phyloP scores from a whole-genome alignment of 176 grass and related monocot species.

The Thalia dealbata region DNA sequence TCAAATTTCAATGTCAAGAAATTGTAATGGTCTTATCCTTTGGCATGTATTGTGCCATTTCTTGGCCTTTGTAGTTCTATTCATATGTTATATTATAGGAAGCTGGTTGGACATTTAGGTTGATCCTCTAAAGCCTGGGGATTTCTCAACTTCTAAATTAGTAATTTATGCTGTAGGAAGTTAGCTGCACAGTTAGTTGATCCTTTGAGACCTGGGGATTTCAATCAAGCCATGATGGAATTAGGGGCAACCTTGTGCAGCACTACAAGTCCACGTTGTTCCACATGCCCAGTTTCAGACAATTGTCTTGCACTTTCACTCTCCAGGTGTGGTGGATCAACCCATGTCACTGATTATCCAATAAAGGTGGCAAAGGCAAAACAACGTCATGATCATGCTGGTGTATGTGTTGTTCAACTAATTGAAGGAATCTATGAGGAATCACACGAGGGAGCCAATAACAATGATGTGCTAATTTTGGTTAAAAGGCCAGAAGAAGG shows the following conservation, averaged over 20 bases:
- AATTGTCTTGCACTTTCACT: conserved; percentile 52
- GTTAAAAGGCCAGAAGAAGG: conserved; percentile 76
- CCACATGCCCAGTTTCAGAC: conserved; percentile 54
- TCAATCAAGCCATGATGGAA: conserved; percentile 99
- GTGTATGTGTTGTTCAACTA: conserved; percentile 80
- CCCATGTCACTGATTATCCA: conserved; percentile 65
- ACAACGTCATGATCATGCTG: conserved; percentile 56
- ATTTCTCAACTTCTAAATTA: not conserved
- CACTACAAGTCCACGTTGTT: conserved; percentile 53
- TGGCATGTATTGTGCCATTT: not conserved
- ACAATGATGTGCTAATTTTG: conserved; percentile 38
- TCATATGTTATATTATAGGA: not conserved
- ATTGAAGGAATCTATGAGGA: conserved; percentile 23
- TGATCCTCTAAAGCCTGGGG: conserved; percentile 41
- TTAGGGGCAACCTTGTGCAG: conserved; percentile 78
- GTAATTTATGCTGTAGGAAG: conserved; percentile 33
- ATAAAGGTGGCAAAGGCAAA: conserved; percentile 60
- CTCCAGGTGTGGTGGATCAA: conserved; percentile 26
- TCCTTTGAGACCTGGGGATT: conserved; percentile 79
- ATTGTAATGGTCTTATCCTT: not conserved
- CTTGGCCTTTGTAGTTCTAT: not conserved
- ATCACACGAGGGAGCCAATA: not conserved
- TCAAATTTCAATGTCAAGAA: not conserved
- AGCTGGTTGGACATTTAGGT: conserved; percentile 53
- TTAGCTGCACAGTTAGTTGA: conserved; percentile 66